Evolutionary conservation across 805 yeast species (phyloP).

Genomic region (Sugiyamaella mastotermitis): DNA sequence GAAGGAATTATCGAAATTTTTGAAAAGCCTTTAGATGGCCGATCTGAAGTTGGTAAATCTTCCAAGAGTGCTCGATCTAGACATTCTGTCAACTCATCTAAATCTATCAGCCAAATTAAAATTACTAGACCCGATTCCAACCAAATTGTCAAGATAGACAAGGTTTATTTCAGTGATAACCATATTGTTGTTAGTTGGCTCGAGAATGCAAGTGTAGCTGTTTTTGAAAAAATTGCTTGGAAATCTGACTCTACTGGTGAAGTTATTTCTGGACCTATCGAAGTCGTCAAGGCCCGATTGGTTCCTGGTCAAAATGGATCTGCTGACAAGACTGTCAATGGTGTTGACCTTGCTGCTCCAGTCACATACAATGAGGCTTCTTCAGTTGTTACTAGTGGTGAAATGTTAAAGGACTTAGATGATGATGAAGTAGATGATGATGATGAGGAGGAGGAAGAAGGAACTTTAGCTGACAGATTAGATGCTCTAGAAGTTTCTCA

Average conservation of each 20-base stretch:
- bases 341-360: constrained; percentile 39
- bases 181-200: constrained; percentile 22
- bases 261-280: constrained; percentile 6
- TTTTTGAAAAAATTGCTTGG: constrained; percentile 29
- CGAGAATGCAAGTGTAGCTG: constrained; percentile 29
- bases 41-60: constrained; percentile 2
- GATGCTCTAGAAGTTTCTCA: constrained; percentile 29
- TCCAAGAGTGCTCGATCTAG: constrained; percentile 14
- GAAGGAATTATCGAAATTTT: constrained; percentile 71
- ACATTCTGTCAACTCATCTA: constrained; percentile 4
- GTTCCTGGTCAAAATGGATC: constrained; percentile 7
- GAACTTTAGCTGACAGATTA: constrained; percentile 38
- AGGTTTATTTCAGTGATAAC: constrained; percentile 12
- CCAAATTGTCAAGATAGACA: constrained; percentile 13
- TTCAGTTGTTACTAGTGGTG: constrained; percentile 32
- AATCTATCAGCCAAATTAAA: constrained; percentile 13
- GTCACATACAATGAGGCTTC: constrained; percentile 29
- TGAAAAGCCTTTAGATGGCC: constrained; percentile 40
- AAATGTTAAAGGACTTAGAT: constrained; percentile 27
- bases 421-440: constrained; percentile 34
- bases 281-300: constrained; percentile 2
- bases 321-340: constrained; percentile 20
- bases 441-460: constrained; percentile 32
- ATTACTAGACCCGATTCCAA: constrained; percentile 8
- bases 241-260: constrained; percentile 17